Percentiles rank a stretch among this genome's conserved stretches.
Evolutionary conservation across 176 grass and related monocot genomes (phyloP).

Genomic region (Saccharum spontaneum): DNA sequence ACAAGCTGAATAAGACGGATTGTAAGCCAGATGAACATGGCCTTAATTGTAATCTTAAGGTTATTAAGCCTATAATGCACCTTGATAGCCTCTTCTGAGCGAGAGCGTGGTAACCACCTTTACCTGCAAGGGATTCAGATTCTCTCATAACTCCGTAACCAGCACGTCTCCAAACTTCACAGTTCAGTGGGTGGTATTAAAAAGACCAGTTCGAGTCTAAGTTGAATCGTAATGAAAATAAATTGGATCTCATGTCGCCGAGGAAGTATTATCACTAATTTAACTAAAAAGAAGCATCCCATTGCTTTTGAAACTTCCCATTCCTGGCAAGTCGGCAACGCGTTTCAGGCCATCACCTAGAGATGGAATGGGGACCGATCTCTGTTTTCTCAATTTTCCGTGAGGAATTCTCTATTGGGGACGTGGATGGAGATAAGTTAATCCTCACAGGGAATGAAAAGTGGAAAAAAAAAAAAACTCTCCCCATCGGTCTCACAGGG

Average conservation of each 20-base stretch:
- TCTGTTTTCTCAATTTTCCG: no score
- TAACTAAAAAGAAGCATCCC: not conserved
- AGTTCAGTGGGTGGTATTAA: not conserved
- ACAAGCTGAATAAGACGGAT: no score
- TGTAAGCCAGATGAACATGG: no score
- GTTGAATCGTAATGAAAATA: not conserved
- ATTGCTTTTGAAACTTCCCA: no score
- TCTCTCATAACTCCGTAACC: not conserved
- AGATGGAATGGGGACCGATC: no score
- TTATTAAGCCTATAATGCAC: not conserved
- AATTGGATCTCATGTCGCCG: not conserved
- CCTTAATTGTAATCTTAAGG: not conserved
- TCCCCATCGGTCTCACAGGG: no score
- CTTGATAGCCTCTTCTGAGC: not conserved
- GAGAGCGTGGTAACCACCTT: not conserved
- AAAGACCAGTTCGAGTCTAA: not conserved
- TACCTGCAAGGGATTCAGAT: not conserved
- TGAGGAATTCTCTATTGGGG: no score
- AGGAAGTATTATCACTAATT: not conserved
- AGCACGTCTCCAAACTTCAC: not conserved
- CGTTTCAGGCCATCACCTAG: no score
- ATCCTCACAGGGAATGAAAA: no score
- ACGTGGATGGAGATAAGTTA: no score
- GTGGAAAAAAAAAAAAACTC: no score
- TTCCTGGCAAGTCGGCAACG: no score